These are phyloP conservation scores for Gelatoporia subvermispora DNA, from an alignment of 768 basidiomycete genomes.

Conservation along the genomic window DNA sequence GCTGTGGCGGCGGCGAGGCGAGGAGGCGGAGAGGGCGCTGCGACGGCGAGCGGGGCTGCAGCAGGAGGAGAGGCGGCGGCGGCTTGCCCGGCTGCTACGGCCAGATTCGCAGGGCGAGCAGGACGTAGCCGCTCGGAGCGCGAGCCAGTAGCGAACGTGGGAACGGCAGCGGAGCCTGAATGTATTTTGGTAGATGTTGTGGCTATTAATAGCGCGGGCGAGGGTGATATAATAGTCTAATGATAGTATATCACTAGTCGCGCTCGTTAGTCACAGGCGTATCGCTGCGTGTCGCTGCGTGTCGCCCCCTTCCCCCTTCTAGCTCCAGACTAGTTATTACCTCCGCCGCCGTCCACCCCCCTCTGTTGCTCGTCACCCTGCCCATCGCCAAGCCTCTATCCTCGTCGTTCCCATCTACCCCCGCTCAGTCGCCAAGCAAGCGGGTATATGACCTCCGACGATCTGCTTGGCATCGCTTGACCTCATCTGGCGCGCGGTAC, in stretches of 20 bases:
- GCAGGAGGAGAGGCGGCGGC: constrained; percentile 54
- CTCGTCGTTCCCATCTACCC: no score
- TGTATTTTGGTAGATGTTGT: constrained; percentile 9
- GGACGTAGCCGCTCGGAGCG: no score
- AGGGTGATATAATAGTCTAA: constrained; percentile 44
- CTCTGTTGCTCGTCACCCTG: constrained; percentile 5
- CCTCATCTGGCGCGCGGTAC: constrained; percentile 8
- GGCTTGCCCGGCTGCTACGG: constrained; percentile 26
- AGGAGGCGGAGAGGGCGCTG: constrained; percentile 30
- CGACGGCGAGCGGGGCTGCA: constrained; percentile 37
- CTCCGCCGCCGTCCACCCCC: not conserved
- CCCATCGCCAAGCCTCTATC: constrained; percentile 7
- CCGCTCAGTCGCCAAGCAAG: not conserved
- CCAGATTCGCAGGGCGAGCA: constrained; percentile 13
- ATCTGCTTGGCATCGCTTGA: constrained; percentile 10
- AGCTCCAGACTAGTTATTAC: not conserved
- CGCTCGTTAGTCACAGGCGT: no score
- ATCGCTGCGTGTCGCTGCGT: no score
- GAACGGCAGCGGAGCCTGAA: constrained; percentile 5
- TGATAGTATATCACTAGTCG: constrained; percentile 26
- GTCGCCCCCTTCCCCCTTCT: constrained; percentile 17
- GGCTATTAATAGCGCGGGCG: constrained; percentile 16
- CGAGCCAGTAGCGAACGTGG: no score
- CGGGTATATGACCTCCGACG: not conserved
- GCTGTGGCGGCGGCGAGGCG: constrained; percentile 36